Percentiles rank a stretch among this genome's conserved stretches.
phyloP scores from a whole-genome alignment of 805 yeast species.

The Starmerella potacharoeniae region DNA sequence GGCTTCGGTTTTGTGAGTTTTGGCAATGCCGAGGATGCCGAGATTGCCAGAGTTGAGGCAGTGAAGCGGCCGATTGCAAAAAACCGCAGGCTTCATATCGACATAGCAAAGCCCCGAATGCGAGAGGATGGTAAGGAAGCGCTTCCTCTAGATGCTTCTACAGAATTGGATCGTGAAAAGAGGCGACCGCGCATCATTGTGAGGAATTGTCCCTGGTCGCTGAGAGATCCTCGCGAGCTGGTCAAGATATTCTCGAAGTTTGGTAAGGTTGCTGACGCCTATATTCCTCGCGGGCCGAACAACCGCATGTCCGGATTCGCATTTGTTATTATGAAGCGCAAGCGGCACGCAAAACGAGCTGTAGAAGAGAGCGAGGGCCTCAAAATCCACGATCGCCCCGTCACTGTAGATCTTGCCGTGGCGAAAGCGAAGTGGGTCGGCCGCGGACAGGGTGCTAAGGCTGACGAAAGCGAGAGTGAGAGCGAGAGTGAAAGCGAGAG shows the following conservation, averaged over 20 bases:
- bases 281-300: constrained; percentile 75
- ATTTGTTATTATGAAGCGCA: constrained; percentile 78
- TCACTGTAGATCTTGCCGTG: constrained; percentile 87
- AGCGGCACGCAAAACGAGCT: constrained; percentile 66
- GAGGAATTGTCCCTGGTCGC: constrained; percentile 93
- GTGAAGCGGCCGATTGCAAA: constrained; percentile 51
- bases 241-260: constrained; percentile 58
- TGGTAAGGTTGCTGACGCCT: constrained; percentile 81
- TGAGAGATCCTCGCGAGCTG: constrained; percentile 63
- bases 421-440: constrained; percentile 74
- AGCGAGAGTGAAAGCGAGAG: constrained; percentile 16
- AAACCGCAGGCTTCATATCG: constrained; percentile 58
- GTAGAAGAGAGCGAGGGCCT: constrained; percentile 62
- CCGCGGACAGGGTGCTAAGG: constrained; percentile 34
- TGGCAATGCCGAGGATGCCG: constrained; percentile 71
- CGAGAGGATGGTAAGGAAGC: constrained; percentile 34
- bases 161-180: constrained; percentile 36
- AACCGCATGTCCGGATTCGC: constrained; percentile 93
- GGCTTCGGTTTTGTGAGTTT: constrained; percentile 96
- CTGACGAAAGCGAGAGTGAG: constrained; percentile 31
- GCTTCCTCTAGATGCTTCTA: constrained; percentile 9
- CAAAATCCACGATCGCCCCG: constrained; percentile 79
- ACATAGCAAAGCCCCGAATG: constrained; percentile 85
- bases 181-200: constrained; percentile 79
- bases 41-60: constrained; percentile 56